phyloP scores from a whole-genome alignment of 306 rosid genomes.

The Prunus persica region Prunus_persica_NCBIv2 NC_034014.1:24001001-24001500 shows the following conservation, averaged over 20 bases:
- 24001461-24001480: constrained; percentile 90
- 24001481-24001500: constrained; percentile 79
- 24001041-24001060: background rate
- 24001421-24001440: constrained; percentile 9
- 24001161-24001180: constrained; percentile 55
- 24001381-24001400: background rate
- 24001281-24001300: constrained; percentile 79
- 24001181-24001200: constrained; percentile 67
- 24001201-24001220: constrained; percentile 75
- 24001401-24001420: background rate
- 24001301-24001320: constrained; percentile 77
- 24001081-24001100: constrained; percentile 48
- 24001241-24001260: constrained; percentile 40
- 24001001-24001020: constrained; percentile 1
- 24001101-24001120: constrained; percentile 47
- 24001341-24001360: constrained; percentile 46
- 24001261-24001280: constrained; percentile 49
- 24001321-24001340: constrained; percentile 89
- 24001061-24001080: background rate
- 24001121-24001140: constrained; percentile 65
- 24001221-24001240: constrained; percentile 55
- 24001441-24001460: constrained; percentile 91
- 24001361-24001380: background rate
- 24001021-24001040: background rate
- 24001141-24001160: constrained; percentile 38